Evolutionary conservation across 805 yeast genomes (phyloP).

Genomic region (Candida koratica): DNA sequence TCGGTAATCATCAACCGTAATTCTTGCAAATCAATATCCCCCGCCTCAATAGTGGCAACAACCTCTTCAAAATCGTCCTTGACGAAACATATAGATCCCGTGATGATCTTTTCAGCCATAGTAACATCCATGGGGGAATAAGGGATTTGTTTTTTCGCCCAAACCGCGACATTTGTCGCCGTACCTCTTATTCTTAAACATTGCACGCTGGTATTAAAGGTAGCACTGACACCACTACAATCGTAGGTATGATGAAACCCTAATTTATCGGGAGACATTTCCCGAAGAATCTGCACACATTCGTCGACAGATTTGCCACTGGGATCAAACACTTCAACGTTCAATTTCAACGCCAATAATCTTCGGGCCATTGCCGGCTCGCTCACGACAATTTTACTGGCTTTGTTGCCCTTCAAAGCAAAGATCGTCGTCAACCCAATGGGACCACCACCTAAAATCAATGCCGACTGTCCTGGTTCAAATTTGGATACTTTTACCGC

Average conservation of each 20-base stretch:
- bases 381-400: constrained; percentile 45
- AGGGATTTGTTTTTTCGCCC: constrained; percentile 50
- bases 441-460: constrained; percentile 61
- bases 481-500: constrained; percentile 46
- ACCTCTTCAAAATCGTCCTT: constrained; percentile 56
- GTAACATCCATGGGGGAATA: constrained; percentile 56
- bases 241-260: constrained; percentile 52
- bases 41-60: constrained; percentile 45
- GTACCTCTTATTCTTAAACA: constrained; percentile 52
- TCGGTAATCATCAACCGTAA: constrained; percentile 52
- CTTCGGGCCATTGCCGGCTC: constrained; percentile 58
- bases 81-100: constrained; percentile 62
- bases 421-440: constrained; percentile 57
- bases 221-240: constrained; percentile 52
- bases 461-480: constrained; percentile 42
- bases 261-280: constrained; percentile 35
- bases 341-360: constrained; percentile 49
- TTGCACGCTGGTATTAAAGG: constrained; percentile 48
- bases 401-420: constrained; percentile 44
- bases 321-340: constrained; percentile 52
- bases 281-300: constrained; percentile 33
- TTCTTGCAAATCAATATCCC: constrained; percentile 42
- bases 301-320: constrained; percentile 31
- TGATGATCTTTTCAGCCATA: constrained; percentile 48
- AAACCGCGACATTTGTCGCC: constrained; percentile 62